Conservation (phyloP, 345 rosid species). For the Raphanus raphanistrum region DNA sequence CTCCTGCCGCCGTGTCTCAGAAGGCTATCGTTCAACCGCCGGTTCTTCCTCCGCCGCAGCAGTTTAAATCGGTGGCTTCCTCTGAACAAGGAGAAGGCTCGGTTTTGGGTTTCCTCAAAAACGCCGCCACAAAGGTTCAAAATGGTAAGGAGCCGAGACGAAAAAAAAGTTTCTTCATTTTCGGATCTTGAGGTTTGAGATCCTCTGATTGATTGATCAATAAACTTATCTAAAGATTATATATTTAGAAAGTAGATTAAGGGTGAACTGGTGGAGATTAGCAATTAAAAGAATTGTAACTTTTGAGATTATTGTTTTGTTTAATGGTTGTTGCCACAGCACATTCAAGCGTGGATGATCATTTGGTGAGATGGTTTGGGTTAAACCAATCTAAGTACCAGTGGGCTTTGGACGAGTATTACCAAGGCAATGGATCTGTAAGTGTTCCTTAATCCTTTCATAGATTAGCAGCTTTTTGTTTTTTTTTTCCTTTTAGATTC, state of each 20-base stretch:
- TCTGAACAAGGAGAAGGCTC: conserved; percentile 45
- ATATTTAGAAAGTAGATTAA: neutral
- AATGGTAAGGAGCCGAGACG: conserved; percentile 48
- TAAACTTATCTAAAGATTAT: conserved; percentile 19
- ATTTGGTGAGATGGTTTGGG: conserved; percentile 96
- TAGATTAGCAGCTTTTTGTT: neutral
- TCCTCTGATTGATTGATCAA: conserved; percentile 7
- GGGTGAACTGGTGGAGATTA: neutral
- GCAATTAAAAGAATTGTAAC: neutral
- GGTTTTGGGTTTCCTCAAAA: conserved; percentile 63
- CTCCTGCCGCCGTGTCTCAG: conserved; percentile 50
- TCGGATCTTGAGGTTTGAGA: conserved; percentile 10
- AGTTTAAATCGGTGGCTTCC: conserved; percentile 45
- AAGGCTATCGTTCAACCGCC: conserved; percentile 30
- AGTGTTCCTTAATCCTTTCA: conserved; percentile 29
- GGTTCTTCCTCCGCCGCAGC: conserved; percentile 53
- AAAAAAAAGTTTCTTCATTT: conserved; percentile 5
- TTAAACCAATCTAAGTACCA: conserved; percentile 97
- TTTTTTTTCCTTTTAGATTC: neutral
- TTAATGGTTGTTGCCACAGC: conserved; percentile 43
- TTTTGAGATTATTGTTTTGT: conserved; percentile 5
- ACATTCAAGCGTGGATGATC: conserved; percentile 94
- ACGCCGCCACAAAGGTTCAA: conserved; percentile 74
- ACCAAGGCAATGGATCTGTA: conserved; percentile 79
- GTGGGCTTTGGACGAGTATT: conserved; percentile 96